phyloP scores from a whole-genome alignment of 306 rosid species.

The Fragaria vesca region DNA sequence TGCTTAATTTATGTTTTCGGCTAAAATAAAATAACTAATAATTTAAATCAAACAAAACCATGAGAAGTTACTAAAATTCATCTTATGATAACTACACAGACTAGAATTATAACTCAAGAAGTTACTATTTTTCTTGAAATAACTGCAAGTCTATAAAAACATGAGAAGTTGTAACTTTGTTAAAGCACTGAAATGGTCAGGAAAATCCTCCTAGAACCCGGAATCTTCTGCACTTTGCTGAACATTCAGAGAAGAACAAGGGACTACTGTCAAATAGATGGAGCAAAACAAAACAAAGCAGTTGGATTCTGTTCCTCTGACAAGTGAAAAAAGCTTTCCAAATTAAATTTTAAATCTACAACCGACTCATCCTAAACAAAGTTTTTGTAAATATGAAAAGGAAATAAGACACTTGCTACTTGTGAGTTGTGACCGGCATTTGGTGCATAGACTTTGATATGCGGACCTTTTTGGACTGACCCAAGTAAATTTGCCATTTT shows the following conservation, averaged over 20 bases:
- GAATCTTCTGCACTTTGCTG: not conserved
- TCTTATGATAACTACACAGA: too few relatives aligned
- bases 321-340: not conserved
- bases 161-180: not conserved
- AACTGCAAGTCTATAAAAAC: too few relatives aligned
- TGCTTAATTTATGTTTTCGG: too few relatives aligned
- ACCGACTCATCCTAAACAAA: not conserved
- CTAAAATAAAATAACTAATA: too few relatives aligned
- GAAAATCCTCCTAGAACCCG: not conserved
- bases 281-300: not conserved
- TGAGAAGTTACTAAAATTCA: too few relatives aligned
- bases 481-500: too few relatives aligned
- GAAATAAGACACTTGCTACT: not conserved
- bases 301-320: not conserved
- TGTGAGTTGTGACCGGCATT: not conserved
- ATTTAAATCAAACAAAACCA: too few relatives aligned
- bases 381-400: not conserved
- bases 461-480: constrained; percentile 1
- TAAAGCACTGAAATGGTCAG: not conserved
- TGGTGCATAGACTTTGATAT: not conserved
- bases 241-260: not conserved
- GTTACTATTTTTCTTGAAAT: too few relatives aligned
- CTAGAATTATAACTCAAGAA: too few relatives aligned
- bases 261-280: not conserved
- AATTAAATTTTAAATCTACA: not conserved